Evolutionary conservation across 805 yeast species (phyloP).

Genomic region (Saccharomycopsis lassenensis): DNA sequence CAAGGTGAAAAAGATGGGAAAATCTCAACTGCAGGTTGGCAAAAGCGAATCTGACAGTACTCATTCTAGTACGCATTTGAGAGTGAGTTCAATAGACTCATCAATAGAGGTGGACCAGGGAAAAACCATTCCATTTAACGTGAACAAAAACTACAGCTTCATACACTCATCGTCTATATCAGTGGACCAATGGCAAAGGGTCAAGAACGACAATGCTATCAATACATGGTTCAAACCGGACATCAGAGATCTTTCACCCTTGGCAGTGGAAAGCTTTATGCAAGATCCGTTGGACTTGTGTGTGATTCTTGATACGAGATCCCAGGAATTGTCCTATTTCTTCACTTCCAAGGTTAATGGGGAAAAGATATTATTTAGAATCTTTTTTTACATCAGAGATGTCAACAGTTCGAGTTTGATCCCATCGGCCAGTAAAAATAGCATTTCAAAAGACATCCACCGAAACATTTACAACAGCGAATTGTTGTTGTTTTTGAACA

Average conservation of each 20-base stretch:
- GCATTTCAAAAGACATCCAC: conserved; percentile 23
- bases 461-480: conserved; percentile 30
- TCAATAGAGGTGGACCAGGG: conserved; percentile 14
- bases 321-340: conserved; percentile 65
- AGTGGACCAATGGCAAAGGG: conserved; percentile 75
- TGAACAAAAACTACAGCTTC: conserved; percentile 58
- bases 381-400: conserved; percentile 57
- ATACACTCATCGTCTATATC: conserved; percentile 58
- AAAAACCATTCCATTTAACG: conserved; percentile 36
- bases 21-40: conserved; percentile 17
- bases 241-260: conserved; percentile 56
- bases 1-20: conserved; percentile 50
- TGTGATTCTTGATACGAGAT: conserved; percentile 59
- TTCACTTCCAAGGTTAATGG: conserved; percentile 63
- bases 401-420: conserved; percentile 45
- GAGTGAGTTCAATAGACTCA: too few relatives aligned
- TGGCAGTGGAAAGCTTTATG: conserved; percentile 53
- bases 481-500: conserved; percentile 37
- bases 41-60: too few relatives aligned
- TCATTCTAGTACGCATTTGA: too few relatives aligned
- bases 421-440: conserved; percentile 2
- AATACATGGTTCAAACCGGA: conserved; percentile 31
- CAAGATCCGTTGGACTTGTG: conserved; percentile 52
- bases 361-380: conserved; percentile 58
- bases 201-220: conserved; percentile 47